Conservation (phyloP, 1,139 yeast genomes). For the Suhomyces coccinellae region DNA sequence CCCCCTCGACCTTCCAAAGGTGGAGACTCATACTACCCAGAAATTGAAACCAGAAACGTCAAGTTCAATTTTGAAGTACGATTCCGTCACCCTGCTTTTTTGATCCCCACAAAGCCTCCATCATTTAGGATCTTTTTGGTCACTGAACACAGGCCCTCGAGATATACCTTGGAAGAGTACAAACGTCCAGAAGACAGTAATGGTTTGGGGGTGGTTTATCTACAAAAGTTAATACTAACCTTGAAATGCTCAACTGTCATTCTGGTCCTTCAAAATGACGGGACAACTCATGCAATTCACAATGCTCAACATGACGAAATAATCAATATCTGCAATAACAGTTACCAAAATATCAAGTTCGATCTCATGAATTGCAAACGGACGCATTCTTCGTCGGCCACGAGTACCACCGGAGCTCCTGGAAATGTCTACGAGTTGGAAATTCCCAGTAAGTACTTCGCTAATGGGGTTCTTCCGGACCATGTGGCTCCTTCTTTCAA, state of each 20-base stretch:
- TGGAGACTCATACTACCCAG: constrained; percentile 20
- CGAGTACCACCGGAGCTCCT: constrained; percentile 19
- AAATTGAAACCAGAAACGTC: constrained; percentile 39
- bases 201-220: constrained; percentile 49
- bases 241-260: constrained; percentile 32
- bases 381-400: constrained; percentile 29
- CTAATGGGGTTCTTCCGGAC: constrained; percentile 49
- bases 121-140: constrained; percentile 41
- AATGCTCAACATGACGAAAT: constrained; percentile 30
- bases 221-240: constrained; percentile 40
- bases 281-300: constrained; percentile 27
- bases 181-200: constrained; percentile 43
- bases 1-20: constrained; percentile 12
- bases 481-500: constrained; percentile 54
- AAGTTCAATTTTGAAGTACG: constrained; percentile 49
- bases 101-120: constrained; percentile 45
- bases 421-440: constrained; percentile 42
- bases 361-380: constrained; percentile 41
- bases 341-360: constrained; percentile 37
- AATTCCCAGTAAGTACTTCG: constrained; percentile 42
- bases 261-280: constrained; percentile 40
- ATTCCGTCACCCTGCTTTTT: constrained; percentile 46
- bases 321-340: constrained; percentile 32
- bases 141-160: constrained; percentile 34
- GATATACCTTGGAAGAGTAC: constrained; percentile 38